These are phyloP conservation scores for Raddia guianensis DNA, from an alignment of 176 grass and related monocot genomes.

Conservation along the genomic window DNA sequence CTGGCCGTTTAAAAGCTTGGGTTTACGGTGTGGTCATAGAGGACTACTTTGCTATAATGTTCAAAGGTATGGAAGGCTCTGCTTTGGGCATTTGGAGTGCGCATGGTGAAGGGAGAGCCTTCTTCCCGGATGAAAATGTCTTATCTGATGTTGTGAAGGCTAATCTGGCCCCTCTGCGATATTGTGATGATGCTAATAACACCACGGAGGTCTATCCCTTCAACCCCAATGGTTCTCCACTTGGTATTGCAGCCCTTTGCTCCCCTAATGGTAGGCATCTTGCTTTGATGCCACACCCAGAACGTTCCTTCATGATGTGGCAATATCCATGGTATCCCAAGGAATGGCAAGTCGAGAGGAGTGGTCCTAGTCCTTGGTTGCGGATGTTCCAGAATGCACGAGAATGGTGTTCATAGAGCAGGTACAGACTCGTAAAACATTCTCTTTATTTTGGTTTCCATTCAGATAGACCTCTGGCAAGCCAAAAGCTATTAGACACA, in stretches of 20 bases:
- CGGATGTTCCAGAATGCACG: slow-evolving; percentile 91
- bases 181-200: slow-evolving; percentile 73
- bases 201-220: slow-evolving; percentile 82
- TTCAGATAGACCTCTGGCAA: slow-evolving; percentile 12
- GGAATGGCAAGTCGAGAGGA: slow-evolving; percentile 77
- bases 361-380: slow-evolving; percentile 80
- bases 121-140: slow-evolving; percentile 69
- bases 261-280: slow-evolving; percentile 90
- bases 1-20: no score
- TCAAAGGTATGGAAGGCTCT: slow-evolving; percentile 92
- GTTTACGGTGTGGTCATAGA: slow-evolving; percentile 70
- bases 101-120: slow-evolving; percentile 82
- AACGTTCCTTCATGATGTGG: slow-evolving; percentile 99
- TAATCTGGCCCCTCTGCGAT: slow-evolving; percentile 71
- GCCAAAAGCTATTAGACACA: background rate
- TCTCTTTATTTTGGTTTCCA: slow-evolving; percentile 4
- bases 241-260: slow-evolving; percentile 81
- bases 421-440: slow-evolving; percentile 23
- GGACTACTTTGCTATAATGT: slow-evolving; percentile 77
- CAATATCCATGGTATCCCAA: slow-evolving; percentile 95
- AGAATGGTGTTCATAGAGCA: slow-evolving; percentile 72
- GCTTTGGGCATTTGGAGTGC: slow-evolving; percentile 81
- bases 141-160: slow-evolving; percentile 57
- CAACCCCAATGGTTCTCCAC: slow-evolving; percentile 92
- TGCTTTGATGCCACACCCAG: slow-evolving; percentile 95